These are phyloP conservation scores for Chalaropsis ovoidea DNA, from an alignment of 2,329 filamentous ascomycete genomes.

Conservation along the genomic window DNA sequence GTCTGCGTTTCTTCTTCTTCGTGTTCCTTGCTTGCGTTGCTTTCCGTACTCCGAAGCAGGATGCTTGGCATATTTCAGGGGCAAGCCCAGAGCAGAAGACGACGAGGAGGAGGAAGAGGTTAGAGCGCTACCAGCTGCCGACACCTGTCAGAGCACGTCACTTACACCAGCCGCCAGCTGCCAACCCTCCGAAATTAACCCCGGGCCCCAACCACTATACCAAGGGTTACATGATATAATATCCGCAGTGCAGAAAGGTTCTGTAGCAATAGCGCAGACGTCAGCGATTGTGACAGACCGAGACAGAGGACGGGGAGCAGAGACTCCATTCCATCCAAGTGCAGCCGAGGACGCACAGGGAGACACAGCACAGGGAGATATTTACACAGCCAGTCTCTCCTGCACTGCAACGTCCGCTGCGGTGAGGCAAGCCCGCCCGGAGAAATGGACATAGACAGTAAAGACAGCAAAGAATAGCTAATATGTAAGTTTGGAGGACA, in stretches of 20 bases:
- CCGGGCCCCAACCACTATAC: not conserved
- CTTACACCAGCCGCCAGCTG: not conserved
- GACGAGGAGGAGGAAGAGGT: not conserved
- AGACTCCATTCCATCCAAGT: not conserved
- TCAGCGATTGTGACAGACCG: too few relatives aligned
- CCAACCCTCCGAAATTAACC: not conserved
- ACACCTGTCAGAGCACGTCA: not conserved
- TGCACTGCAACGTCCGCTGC: not conserved
- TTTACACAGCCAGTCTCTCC: too few relatives aligned
- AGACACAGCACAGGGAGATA: not conserved
- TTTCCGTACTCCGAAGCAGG: slow-evolving; percentile 9
- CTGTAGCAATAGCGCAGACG: not conserved
- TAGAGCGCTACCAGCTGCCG: not conserved
- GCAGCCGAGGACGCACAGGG: not conserved
- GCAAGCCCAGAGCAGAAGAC: not conserved
- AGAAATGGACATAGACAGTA: not conserved
- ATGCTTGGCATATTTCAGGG: slow-evolving; percentile 13
- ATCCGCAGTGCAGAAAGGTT: not conserved
- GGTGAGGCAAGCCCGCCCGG: not conserved
- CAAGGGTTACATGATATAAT: not conserved
- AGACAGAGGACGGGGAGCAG: too few relatives aligned
- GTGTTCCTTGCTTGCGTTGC: not conserved
- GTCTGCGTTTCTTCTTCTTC: too few relatives aligned
- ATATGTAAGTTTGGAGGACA: not conserved
- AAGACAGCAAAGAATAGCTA: not conserved